Conservation (phyloP, 2,329 filamentous ascomycete species). For the Pyricularia sp. region DNA sequence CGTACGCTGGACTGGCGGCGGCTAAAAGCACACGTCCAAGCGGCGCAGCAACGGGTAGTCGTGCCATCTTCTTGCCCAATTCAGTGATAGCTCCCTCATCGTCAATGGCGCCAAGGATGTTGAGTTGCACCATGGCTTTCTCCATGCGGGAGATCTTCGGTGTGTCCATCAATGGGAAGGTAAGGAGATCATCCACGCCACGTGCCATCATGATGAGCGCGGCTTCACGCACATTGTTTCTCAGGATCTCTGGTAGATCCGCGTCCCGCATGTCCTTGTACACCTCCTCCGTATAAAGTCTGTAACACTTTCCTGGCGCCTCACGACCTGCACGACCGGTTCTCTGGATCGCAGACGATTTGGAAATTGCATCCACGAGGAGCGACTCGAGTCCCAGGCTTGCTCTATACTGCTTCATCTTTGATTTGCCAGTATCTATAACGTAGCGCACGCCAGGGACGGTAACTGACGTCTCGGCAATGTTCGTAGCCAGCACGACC, state of each 20-base stretch:
- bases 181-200: constrained; percentile 70
- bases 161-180: constrained; percentile 77
- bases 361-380: constrained; percentile 81
- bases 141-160: constrained; percentile 71
- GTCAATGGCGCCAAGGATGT: constrained; percentile 67
- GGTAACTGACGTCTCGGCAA: constrained; percentile 96
- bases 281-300: constrained; percentile 75
- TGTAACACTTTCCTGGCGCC: constrained; percentile 78
- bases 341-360: constrained; percentile 86
- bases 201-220: constrained; percentile 90
- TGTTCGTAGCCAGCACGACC: constrained; percentile 88
- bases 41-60: constrained; percentile 72
- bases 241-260: constrained; percentile 80
- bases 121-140: constrained; percentile 72
- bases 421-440: constrained; percentile 87
- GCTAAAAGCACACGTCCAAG: constrained; percentile 77
- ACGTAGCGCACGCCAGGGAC: constrained; percentile 89
- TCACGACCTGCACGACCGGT: constrained; percentile 90
- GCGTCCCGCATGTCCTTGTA: constrained; percentile 63
- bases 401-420: constrained; percentile 83
- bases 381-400: constrained; percentile 83
- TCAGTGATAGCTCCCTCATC: constrained; percentile 65
- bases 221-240: constrained; percentile 79
- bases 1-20: constrained; percentile 57
- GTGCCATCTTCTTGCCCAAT: constrained; percentile 67